Percentiles rank a stretch among this genome's conserved stretches.
These are phyloP conservation scores for Solanum virginianum DNA, from an alignment of 257 asterid genomes.

Conservation along the genomic window DNA sequence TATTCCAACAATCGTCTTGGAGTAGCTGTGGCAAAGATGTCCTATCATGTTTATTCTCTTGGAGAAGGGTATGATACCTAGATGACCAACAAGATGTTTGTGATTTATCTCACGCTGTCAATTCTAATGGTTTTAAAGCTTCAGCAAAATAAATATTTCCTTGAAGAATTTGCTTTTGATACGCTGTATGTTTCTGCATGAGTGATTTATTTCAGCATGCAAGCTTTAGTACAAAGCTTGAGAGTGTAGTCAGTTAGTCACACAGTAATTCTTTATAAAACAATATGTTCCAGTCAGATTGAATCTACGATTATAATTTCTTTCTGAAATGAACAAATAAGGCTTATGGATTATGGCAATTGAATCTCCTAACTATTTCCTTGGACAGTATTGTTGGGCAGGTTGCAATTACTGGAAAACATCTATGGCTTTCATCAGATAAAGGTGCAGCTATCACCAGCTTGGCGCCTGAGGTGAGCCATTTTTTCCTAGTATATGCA, in stretches of 20 bases:
- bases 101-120: background rate
- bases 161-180: background rate
- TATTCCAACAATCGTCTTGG: conserved; percentile 61
- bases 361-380: background rate
- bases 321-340: background rate
- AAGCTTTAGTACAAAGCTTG: background rate
- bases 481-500: background rate
- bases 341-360: background rate
- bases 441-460: conserved; percentile 30
- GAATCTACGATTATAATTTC: background rate
- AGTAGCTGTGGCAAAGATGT: conserved; percentile 82
- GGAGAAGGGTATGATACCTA: conserved; percentile 82
- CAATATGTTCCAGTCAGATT: background rate
- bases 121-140: background rate
- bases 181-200: background rate
- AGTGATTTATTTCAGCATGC: background rate
- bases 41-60: conserved; percentile 75
- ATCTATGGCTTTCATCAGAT: conserved; percentile 69
- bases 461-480: conserved; percentile 46
- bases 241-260: background rate
- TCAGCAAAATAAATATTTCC: background rate
- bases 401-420: conserved; percentile 88
- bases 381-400: conserved; percentile 69
- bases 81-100: background rate
- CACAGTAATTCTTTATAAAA: background rate